Conservation (phyloP, 2,329 filamentous ascomycete species). For the Alternaria tenuissima region DNA sequence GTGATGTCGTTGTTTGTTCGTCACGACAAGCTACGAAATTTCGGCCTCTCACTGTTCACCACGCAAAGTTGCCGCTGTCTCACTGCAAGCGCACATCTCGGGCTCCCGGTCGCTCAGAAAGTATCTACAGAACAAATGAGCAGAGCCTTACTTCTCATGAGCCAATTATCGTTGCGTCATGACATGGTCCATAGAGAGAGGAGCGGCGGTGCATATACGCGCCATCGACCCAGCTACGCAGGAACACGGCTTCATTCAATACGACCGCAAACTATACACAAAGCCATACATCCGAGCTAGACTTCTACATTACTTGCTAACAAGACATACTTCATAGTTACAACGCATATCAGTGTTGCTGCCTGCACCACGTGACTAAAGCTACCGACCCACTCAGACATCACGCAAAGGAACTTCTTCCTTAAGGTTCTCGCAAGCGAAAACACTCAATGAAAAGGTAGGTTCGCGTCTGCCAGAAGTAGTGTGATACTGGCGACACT, state of each 20-base stretch:
- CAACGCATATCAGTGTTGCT: too few relatives aligned
- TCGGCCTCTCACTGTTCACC: not conserved
- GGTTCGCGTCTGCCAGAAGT: slow-evolving; percentile 24
- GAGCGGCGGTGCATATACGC: not conserved
- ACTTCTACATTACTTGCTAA: too few relatives aligned
- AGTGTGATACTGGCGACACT: slow-evolving; percentile 36
- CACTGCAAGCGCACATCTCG: not conserved
- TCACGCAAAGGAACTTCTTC: slow-evolving; percentile 56
- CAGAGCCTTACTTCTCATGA: not conserved
- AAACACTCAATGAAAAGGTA: slow-evolving; percentile 66
- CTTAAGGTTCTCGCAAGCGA: slow-evolving; percentile 64
- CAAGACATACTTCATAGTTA: too few relatives aligned
- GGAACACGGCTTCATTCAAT: not conserved
- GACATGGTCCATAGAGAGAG: not conserved
- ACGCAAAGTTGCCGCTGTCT: not conserved
- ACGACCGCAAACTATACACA: not conserved
- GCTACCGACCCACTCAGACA: accelerated
- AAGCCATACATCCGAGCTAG: not conserved
- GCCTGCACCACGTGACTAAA: too few relatives aligned
- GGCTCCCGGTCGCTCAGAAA: not conserved
- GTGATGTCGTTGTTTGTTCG: not conserved
- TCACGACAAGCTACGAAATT: slow-evolving; percentile 4
- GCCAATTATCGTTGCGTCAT: not conserved
- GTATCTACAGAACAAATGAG: not conserved
- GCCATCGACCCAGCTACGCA: not conserved